Conservation (phyloP, 257 asterid genomes). For the Nicotiana noctiflora region DNA sequence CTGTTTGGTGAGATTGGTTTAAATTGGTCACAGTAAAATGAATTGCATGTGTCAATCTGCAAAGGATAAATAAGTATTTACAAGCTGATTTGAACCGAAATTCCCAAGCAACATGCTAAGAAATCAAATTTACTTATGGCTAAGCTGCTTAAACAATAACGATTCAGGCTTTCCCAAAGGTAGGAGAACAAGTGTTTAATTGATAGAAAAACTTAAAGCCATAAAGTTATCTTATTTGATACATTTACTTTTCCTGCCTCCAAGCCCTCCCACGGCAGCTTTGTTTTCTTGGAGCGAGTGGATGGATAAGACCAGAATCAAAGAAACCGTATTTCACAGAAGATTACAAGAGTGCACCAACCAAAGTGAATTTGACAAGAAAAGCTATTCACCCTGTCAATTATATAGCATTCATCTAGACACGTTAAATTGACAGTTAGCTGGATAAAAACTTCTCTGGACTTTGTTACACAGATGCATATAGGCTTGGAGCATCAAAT, state of each 20-base stretch:
- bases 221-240: not conserved
- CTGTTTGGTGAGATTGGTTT: conserved; percentile 66
- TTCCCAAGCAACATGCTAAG: not conserved
- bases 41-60: conserved; percentile 89
- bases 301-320: not conserved
- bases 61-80: conserved; percentile 10
- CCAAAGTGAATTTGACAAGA: not conserved
- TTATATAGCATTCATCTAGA: not conserved
- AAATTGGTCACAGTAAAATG: conserved; percentile 80
- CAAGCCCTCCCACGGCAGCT: not conserved
- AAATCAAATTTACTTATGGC: not conserved
- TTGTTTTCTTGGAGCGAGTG: not conserved
- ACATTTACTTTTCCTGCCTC: not conserved
- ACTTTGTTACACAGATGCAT: not conserved
- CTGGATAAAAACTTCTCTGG: not conserved
- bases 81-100: conserved; percentile 9
- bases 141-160: not conserved
- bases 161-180: not conserved
- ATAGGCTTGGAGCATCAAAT: not conserved
- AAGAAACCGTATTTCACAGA: not conserved
- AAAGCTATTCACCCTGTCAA: not conserved
- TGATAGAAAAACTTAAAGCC: not conserved
- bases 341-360: not conserved
- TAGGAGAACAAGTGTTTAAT: not conserved
- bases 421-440: not conserved